A percentile compares a stretch with the other conserved stretches of the same genome.
Conservation (phyloP, 371 early-diverging fungal species). For the Saksenaea vasiformis region DNA sequence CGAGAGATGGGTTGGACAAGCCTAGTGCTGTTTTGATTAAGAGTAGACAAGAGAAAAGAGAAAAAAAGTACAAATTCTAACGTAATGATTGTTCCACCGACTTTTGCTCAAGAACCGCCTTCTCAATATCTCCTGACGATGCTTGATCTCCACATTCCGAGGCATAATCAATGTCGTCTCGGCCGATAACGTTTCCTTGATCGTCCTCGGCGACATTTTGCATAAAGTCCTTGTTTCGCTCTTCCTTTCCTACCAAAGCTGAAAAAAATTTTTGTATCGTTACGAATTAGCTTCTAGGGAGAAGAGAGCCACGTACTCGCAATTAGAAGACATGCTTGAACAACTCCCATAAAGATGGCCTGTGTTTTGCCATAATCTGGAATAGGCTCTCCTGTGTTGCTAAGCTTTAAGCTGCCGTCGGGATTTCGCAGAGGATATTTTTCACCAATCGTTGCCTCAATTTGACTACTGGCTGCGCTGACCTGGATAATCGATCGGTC, state of each 20-base stretch:
- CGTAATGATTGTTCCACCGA: neutral
- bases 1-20: slow-evolving; percentile 54
- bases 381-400: slow-evolving; percentile 36
- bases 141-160: neutral
- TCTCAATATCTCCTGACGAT: neutral
- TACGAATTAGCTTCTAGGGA: neutral
- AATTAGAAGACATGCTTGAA: slow-evolving; percentile 34
- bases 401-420: slow-evolving; percentile 29
- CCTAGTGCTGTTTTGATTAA: slow-evolving; percentile 27
- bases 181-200: neutral
- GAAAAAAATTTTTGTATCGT: neutral
- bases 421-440: slow-evolving; percentile 26
- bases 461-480: slow-evolving; percentile 62
- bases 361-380: slow-evolving; percentile 66
- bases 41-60: neutral
- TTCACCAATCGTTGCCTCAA: slow-evolving; percentile 63
- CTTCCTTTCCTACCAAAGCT: neutral
- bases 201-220: neutral
- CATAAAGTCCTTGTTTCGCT: neutral
- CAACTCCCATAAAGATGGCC: slow-evolving; percentile 58
- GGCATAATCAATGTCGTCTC: neutral
- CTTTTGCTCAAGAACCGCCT: neutral
- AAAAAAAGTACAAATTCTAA: neutral
- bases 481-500: slow-evolving; percentile 23
- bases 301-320: slow-evolving; percentile 16